phyloP scores from a whole-genome alignment of 331 rosid species.

The Telfairia occidentalis region DNA sequence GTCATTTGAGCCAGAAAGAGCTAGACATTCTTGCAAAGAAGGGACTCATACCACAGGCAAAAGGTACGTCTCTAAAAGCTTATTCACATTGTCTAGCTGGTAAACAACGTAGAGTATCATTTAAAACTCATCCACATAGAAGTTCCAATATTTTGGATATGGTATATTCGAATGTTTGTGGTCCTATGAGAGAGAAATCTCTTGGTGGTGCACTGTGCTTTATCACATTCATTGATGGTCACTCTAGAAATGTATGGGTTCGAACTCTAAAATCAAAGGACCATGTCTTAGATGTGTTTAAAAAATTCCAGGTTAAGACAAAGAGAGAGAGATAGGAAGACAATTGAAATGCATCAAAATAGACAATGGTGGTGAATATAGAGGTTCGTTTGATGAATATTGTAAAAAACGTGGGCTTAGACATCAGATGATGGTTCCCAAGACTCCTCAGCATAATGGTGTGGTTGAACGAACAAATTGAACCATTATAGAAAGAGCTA shows the following conservation, averaged over 20 bases:
- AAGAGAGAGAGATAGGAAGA: background rate
- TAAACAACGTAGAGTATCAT: background rate
- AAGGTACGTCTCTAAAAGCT: background rate
- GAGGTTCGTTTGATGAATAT: background rate
- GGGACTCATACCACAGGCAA: too few species aligned
- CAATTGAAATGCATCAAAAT: background rate
- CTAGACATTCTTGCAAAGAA: too few species aligned
- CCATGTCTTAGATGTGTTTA: background rate
- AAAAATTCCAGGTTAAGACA: background rate
- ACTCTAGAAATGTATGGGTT: background rate
- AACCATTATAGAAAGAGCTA: too few species aligned
- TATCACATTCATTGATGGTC: background rate
- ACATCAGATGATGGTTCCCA: background rate
- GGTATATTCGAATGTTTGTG: too few species aligned
- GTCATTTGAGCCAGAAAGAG: too few species aligned
- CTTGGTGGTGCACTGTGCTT: background rate
- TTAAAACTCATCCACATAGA: background rate
- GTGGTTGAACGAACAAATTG: background rate
- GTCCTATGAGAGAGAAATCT: too few species aligned
- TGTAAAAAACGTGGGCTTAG: background rate
- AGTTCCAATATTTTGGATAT: background rate
- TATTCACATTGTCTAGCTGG: background rate
- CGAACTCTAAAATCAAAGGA: background rate
- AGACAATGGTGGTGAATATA: background rate
- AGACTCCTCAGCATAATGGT: background rate